Evolutionary conservation across 2,329 filamentous ascomycete species (phyloP).

Genomic region (Bipolaris gigantea): DNA sequence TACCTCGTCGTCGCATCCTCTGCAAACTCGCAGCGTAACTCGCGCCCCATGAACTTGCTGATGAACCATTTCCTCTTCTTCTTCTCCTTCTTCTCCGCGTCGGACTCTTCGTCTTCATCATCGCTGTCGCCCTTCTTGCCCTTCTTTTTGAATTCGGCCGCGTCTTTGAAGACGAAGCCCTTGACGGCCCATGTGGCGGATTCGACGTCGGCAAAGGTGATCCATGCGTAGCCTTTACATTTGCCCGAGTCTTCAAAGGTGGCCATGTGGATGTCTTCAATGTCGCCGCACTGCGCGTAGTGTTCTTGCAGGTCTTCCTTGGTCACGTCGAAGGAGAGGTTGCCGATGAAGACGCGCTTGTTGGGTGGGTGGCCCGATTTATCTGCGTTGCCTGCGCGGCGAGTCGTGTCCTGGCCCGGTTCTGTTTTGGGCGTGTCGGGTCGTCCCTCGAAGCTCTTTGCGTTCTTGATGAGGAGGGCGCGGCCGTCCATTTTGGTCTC

Average conservation of each 20-base stretch:
- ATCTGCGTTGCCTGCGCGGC: conserved; percentile 35
- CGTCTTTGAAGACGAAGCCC: conserved; percentile 73
- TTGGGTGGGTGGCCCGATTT: conserved; percentile 63
- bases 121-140: conserved; percentile 61
- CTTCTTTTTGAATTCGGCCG: conserved; percentile 53
- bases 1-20: conserved; percentile 89
- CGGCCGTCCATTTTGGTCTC: conserved; percentile 78
- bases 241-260: conserved; percentile 97
- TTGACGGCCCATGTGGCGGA: conserved; percentile 75
- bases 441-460: conserved; percentile 86
- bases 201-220: conserved; percentile 81
- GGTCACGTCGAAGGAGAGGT: conserved; percentile 55
- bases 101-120: conserved; percentile 48
- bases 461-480: conserved; percentile 88
- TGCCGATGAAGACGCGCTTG: conserved; percentile 80
- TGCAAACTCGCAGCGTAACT: conserved; percentile 86
- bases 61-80: conserved; percentile 73
- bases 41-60: conserved; percentile 77
- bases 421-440: conserved; percentile 64
- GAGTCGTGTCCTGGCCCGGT: conserved; percentile 27
- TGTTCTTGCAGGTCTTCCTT: conserved; percentile 79
- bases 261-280: conserved; percentile 83
- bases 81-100: conserved; percentile 54
- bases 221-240: conserved; percentile 97
- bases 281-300: conserved; percentile 81